phyloP scores from a whole-genome alignment of 192 early-diverging fungal genomes.

The Thoreauomyces humboldtii region DNA sequence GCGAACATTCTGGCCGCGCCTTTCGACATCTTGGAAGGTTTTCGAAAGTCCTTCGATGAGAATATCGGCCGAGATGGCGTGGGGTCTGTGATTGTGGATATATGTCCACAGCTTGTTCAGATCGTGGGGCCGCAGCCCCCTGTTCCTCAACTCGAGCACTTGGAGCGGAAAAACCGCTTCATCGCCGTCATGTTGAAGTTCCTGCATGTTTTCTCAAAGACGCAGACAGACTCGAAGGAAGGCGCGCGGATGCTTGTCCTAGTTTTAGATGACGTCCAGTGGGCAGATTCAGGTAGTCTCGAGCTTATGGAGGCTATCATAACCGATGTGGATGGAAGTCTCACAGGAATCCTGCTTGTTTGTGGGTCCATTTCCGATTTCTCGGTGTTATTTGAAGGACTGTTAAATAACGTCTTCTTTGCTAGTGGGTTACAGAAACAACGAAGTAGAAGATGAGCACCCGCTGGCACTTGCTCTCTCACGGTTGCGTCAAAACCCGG shows the following conservation, averaged over 20 bases:
- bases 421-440: slow-evolving; percentile 27
- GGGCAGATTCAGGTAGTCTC: slow-evolving; percentile 27
- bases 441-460: slow-evolving; percentile 26
- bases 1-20: slow-evolving; percentile 26
- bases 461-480: slow-evolving; percentile 1
- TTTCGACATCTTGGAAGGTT: slow-evolving; percentile 11
- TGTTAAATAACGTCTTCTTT: not conserved
- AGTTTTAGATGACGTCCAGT: slow-evolving; percentile 37
- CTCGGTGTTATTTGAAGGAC: not conserved
- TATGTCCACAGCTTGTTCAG: slow-evolving; percentile 27
- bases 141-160: slow-evolving; percentile 16
- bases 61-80: slow-evolving; percentile 13
- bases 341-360: not conserved
- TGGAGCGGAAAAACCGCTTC: slow-evolving; percentile 26
- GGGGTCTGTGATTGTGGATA: slow-evolving; percentile 29
- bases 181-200: slow-evolving; percentile 31
- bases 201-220: slow-evolving; percentile 23
- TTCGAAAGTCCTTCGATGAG: slow-evolving; percentile 18
- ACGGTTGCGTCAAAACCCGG: not conserved
- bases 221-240: not conserved
- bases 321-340: slow-evolving; percentile 14
- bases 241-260: slow-evolving; percentile 21
- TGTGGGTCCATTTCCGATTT: not conserved
- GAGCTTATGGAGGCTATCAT: slow-evolving; percentile 25
- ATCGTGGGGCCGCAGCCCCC: slow-evolving; percentile 30